phyloP scores from a whole-genome alignment of 768 basidiomycete species.

The Daedaleopsis sinensis region DNA sequence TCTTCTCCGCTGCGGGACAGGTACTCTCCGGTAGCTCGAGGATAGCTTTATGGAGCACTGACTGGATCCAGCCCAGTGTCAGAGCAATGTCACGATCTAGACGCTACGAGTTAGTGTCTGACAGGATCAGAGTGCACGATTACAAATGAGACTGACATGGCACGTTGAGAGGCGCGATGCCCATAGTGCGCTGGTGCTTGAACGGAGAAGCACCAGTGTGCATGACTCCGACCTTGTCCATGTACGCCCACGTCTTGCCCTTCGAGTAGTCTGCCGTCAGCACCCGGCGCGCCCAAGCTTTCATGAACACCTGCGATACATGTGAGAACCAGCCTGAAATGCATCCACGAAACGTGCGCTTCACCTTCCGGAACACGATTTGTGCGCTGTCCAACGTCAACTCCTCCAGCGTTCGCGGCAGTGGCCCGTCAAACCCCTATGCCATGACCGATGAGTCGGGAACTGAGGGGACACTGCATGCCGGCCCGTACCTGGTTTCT shows the following conservation, averaged over 20 bases:
- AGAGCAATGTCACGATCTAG: constrained; percentile 44
- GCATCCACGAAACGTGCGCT: too few relatives aligned
- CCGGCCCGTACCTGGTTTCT: constrained; percentile 32
- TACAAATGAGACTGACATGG: constrained; percentile 31
- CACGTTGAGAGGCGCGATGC: constrained; percentile 35
- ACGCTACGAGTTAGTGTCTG: background rate
- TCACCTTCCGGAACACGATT: constrained; percentile 48
- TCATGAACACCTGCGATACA: constrained; percentile 38
- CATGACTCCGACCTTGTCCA: constrained; percentile 51
- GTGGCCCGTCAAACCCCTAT: constrained; percentile 44
- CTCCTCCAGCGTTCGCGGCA: constrained; percentile 42
- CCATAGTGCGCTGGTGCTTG: constrained; percentile 40
- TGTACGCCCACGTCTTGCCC: constrained; percentile 47
- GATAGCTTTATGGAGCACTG: constrained; percentile 45
- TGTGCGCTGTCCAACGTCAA: constrained; percentile 47
- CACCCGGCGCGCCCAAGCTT: constrained; percentile 37
- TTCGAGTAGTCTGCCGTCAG: constrained; percentile 48
- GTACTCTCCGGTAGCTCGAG: constrained; percentile 42
- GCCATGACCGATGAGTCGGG: background rate
- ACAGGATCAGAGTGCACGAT: background rate
- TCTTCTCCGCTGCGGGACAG: constrained; percentile 38
- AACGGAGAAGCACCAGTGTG: constrained; percentile 50
- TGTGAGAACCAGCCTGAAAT: constrained; percentile 13
- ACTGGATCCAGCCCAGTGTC: constrained; percentile 49
- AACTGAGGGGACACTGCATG: background rate